Base-by-base conservation (phyloP, 1,284 basidiomycete species). In the Stereum hirsutum region DNA sequence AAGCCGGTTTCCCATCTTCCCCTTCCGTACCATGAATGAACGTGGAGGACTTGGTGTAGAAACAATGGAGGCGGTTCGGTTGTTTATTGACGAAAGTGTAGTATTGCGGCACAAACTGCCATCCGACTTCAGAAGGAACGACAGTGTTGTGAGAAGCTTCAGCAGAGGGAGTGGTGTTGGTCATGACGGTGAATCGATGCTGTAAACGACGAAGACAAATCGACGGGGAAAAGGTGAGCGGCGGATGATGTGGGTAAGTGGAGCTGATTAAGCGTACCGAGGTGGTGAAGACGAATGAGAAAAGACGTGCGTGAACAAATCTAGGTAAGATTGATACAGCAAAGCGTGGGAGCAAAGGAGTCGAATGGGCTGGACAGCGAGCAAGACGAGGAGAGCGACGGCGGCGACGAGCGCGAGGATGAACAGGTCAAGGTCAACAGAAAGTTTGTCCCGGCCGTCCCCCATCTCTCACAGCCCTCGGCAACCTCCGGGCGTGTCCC, bases 81-180 rank as follows among this genome's bases (percentile, higher is more conserved):
- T 95, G 84, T 70, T 97, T 94, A 80, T 99, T 96, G 64, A 97
- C 89, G 73, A 91, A 94, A 57, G 89, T 94, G 71, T 95, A 95
- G 70, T 95, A 94, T 65, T 95, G 90, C 43, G 89, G 89, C 54
- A 94, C 90, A 68, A 95, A 95, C 68, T 94, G 91, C 90, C 90
- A 95, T 68, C 91, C 90, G 60, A 95, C 91, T 70, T 89, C 86
- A 51, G 82, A 87, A 61, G 85, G 85, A 69, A 82, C 69, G 69
- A 85, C 78, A 61, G 70, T 72, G 64, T 66, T 63, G 57, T 72
- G 72, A 46, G 57, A 54, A 34, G 59, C 42, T 24, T 51, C 49
- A 32, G 39, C 42, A 34, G 55, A 43, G 42, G 56, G 48, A 52
- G 63, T 48, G 60, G 57, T 54, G 59, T 59, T 64, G 50, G 62